These are phyloP conservation scores for Alternaria dauci DNA, from an alignment of 2,329 filamentous ascomycete genomes.

Conservation along the genomic window DNA sequence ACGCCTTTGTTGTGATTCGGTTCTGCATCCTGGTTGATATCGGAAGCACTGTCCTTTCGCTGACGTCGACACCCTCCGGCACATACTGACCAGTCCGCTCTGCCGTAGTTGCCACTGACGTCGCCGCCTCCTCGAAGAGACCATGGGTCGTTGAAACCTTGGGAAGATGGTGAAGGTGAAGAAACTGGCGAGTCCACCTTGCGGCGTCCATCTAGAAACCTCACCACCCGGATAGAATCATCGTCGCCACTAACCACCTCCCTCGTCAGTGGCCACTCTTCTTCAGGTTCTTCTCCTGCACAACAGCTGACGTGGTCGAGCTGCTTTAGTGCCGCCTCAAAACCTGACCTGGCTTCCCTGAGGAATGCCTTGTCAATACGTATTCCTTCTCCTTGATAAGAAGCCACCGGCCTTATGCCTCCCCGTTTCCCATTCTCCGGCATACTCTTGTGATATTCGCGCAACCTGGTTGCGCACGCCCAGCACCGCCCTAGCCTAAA, in stretches of 20 bases:
- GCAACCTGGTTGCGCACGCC: constrained; percentile 11
- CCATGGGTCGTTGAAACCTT: background rate
- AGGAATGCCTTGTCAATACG: background rate
- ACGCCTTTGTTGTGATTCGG: background rate
- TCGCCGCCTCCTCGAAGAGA: background rate
- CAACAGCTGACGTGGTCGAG: background rate
- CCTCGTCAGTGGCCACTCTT: background rate
- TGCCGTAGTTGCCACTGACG: background rate
- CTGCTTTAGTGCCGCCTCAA: constrained; percentile 4
- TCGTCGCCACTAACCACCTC: background rate
- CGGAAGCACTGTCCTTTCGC: constrained; percentile 10
- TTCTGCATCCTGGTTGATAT: background rate
- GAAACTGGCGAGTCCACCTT: background rate
- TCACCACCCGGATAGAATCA: constrained; percentile 7
- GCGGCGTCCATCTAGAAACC: constrained; percentile 3
- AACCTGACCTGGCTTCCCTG: background rate
- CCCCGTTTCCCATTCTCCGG: background rate
- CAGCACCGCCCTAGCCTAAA: constrained; percentile 17
- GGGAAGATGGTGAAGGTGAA: background rate
- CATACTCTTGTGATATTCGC: background rate
- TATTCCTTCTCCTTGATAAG: constrained; percentile 8
- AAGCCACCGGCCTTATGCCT: background rate
- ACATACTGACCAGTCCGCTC: background rate
- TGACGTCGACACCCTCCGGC: background rate
- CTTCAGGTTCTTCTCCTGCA: background rate